Conservation (phyloP, 306 rosid genomes). For the Mucuna pruriens region DNA sequence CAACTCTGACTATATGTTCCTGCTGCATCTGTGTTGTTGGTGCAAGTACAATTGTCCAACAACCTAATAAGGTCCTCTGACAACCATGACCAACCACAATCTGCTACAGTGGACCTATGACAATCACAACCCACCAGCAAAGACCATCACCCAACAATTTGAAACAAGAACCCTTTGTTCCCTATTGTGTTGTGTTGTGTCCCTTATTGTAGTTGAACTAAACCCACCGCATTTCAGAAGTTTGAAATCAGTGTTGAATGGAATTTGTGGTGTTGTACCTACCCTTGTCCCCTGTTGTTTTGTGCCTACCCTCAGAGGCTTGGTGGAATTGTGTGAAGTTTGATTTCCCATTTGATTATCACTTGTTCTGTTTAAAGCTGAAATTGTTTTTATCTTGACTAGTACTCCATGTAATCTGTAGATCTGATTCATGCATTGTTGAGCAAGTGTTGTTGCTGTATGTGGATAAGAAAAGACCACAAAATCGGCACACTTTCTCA, state of each 20-base stretch:
- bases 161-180: not conserved
- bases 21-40: not conserved
- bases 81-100: not conserved
- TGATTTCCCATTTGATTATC: no score
- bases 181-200: not conserved
- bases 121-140: not conserved
- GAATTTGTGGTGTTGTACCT: not conserved
- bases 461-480: no score
- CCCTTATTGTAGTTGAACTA: not conserved
- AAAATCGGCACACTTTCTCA: no score
- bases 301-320: no score
- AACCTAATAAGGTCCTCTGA: not conserved
- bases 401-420: no score
- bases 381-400: no score
- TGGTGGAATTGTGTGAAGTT: no score
- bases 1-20: not conserved
- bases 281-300: no score
- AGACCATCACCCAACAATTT: not conserved
- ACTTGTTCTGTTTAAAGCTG: no score
- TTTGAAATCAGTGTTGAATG: not conserved
- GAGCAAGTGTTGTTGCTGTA: no score
- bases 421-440: no score
- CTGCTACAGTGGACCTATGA: not conserved
- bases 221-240: not conserved
- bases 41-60: not conserved